phyloP scores from a whole-genome alignment of 1,139 yeast species.

The Pichia sp. region DNA sequence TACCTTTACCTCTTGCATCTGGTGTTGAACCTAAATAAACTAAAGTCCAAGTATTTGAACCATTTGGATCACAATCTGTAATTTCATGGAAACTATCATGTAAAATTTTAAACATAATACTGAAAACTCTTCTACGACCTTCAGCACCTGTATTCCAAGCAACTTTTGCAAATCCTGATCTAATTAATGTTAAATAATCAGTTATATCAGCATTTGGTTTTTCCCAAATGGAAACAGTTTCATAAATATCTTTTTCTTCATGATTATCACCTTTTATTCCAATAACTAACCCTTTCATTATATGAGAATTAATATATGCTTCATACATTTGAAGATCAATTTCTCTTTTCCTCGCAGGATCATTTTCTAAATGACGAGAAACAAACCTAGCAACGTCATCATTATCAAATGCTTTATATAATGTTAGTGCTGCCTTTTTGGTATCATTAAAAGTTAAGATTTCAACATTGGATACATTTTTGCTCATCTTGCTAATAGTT shows the following conservation, averaged over 20 bases:
- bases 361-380: constrained; percentile 38
- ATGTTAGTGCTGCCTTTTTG: constrained; percentile 48
- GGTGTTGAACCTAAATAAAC: constrained; percentile 57
- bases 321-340: constrained; percentile 48
- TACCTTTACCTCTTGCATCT: constrained; percentile 62
- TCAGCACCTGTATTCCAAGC: constrained; percentile 46
- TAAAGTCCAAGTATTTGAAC: constrained; percentile 45
- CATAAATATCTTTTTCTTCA: constrained; percentile 38
- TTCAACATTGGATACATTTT: constrained; percentile 18
- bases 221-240: constrained; percentile 61
- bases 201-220: constrained; percentile 47
- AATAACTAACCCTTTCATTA: constrained; percentile 48
- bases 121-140: constrained; percentile 50
- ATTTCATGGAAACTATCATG: constrained; percentile 39
- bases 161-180: constrained; percentile 51
- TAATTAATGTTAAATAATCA: constrained; percentile 44
- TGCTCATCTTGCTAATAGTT: not conserved
- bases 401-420: constrained; percentile 44
- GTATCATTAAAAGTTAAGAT: constrained; percentile 38
- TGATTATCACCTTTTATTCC: constrained; percentile 35
- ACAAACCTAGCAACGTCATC: constrained; percentile 49
- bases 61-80: constrained; percentile 24
- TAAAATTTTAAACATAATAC: constrained; percentile 51
- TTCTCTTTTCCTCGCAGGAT: constrained; percentile 32
- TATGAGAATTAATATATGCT: constrained; percentile 52